Percentiles rank a stretch among this genome's conserved stretches.
Evolutionary conservation across 192 early-diverging fungal genomes (phyloP).

Genomic region (Rhizophagus prolifer): DNA sequence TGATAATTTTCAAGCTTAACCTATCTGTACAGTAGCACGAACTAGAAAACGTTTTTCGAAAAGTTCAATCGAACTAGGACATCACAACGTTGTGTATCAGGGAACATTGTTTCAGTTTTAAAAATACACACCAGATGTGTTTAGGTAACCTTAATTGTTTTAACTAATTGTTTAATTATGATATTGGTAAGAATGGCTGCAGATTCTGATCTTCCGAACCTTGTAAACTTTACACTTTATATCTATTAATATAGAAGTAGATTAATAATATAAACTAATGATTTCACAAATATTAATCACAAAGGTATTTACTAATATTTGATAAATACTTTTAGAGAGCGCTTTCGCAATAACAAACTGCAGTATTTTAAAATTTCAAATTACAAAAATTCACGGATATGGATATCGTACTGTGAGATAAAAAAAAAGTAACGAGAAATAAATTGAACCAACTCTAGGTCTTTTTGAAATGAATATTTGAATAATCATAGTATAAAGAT

Average conservation of each 20-base stretch:
- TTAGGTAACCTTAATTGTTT: neutral
- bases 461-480: slow-evolving; percentile 2
- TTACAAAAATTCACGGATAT: slow-evolving; percentile 1
- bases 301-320: neutral
- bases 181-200: too few species aligned
- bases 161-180: too few species aligned
- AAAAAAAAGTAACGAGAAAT: slow-evolving; percentile 31
- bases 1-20: neutral
- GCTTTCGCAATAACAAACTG: neutral
- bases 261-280: neutral
- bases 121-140: neutral
- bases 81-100: neutral
- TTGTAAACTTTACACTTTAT: neutral
- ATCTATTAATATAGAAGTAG: neutral
- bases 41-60: neutral
- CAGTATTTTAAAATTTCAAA: neutral
- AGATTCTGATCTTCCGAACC: neutral
- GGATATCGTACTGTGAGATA: slow-evolving; percentile 16
- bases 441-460: neutral
- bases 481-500: slow-evolving; percentile 10
- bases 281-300: neutral
- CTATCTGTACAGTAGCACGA: neutral
- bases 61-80: neutral
- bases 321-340: neutral
- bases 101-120: neutral